Conservation (phyloP, 176 grass and related monocot genomes). For the Hyparrhenia diplandra region DNA sequence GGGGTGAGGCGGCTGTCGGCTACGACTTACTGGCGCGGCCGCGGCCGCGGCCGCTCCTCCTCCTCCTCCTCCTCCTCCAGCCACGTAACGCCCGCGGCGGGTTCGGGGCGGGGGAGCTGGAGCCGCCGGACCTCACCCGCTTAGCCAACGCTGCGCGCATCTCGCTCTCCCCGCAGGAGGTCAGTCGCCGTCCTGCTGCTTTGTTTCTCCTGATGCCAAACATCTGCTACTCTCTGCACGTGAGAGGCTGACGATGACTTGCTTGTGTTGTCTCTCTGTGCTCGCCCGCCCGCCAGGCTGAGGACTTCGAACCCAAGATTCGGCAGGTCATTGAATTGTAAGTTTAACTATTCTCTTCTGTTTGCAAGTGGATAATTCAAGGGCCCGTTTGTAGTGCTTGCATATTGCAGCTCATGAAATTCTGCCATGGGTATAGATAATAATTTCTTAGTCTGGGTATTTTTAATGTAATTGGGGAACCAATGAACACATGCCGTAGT, state of each 20-base stretch:
- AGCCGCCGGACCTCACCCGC: conserved; percentile 63
- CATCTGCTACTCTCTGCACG: background rate
- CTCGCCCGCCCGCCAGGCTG: conserved; percentile 28
- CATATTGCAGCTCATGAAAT: background rate
- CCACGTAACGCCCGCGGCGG: background rate
- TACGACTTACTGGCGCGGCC: background rate
- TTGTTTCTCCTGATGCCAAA: background rate
- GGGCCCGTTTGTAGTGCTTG: background rate
- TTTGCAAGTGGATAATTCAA: background rate
- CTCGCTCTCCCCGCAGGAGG: conserved; percentile 71
- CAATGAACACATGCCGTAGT: background rate
- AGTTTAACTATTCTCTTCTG: background rate
- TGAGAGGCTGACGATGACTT: conserved; percentile 5
- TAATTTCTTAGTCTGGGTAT: background rate
- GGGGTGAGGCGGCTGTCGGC: background rate
- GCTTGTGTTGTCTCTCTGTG: conserved; percentile 4
- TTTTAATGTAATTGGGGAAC: background rate
- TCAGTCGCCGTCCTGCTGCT: background rate
- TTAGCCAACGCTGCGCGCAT: conserved; percentile 75
- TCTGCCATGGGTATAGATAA: background rate
- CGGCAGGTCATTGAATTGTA: conserved; percentile 76
- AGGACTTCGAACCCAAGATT: conserved; percentile 77
- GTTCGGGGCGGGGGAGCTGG: conserved; percentile 29
- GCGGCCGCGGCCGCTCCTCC: conserved; percentile 8
- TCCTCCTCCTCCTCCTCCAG: conserved; percentile 15